Base-by-base conservation (phyloP, 129 eudicot genomes). In the Ambrosia artemisiifolia region DNA sequence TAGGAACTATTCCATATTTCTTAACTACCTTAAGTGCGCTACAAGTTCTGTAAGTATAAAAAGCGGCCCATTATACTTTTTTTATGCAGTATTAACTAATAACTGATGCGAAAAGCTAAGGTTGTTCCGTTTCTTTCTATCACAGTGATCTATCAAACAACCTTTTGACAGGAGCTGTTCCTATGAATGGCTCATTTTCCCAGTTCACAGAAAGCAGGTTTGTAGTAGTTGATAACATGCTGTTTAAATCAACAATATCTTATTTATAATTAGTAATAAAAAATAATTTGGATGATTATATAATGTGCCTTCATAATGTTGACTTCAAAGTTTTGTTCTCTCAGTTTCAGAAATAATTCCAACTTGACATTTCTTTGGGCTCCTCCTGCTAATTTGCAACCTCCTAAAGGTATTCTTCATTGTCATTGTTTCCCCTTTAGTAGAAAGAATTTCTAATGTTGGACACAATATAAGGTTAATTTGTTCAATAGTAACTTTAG, bases 91-190 rank as follows among this genome's bases (percentile, higher is more conserved):
- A n/a, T n/a, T n/a, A n/a, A n/a, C n/a, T 6, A 19, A 46, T 46
- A 44, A 30, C 20, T 63, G 34, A 35, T 35, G 40, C 40, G 40
- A 35, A 35, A 35, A 35, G 50, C 19, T 76, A 55, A 32, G 36
- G 61, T 2, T 47, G 11, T 61, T 47, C 33, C 8, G 13, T 35
- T 69, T 14, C 17, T 76, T 65, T 59, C 17, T 3, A 40, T 57
- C 75, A 47, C 78, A 91, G 97, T 75, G 97, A 91, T 91, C 89
- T 88, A 19, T 88, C 95, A 74, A 72, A 70, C 82, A 91, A 85
- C 71, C 49, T 2, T 16, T 77, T 91, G 72, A 55, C 49, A 2
- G 97, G 97, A 74, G 19, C 8, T 18, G 71, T 91, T 62, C 95
- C 92, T 42, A 73, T 73, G 47, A 82, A 85, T 78, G 97, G 97